A percentile compares a stretch with the other conserved stretches of the same genome.
Evolutionary conservation across 306 rosid species (phyloP).

Genomic region (Acacia crassicarpa): DNA sequence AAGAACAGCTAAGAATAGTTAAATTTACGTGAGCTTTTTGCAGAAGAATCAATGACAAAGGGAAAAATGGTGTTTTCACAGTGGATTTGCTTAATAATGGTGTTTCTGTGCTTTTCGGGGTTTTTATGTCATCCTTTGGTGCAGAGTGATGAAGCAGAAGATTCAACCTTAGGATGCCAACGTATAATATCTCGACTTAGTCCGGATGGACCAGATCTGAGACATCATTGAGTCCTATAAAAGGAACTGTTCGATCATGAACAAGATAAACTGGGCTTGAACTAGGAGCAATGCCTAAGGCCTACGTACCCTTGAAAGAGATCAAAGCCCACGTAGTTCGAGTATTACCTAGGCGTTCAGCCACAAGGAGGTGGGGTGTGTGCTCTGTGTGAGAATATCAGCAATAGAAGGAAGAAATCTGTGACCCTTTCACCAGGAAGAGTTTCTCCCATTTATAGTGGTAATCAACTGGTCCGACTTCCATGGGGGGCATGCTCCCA

Average conservation of each 20-base stretch:
- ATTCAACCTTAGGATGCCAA: slow-evolving; percentile 7
- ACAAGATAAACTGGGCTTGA: too few relatives aligned
- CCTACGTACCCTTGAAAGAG: too few relatives aligned
- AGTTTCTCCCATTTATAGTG: too few relatives aligned
- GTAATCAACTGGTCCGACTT: too few relatives aligned
- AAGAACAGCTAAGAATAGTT: background rate
- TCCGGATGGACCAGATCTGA: slow-evolving; percentile 36
- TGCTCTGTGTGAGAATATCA: too few relatives aligned
- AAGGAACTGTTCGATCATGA: background rate
- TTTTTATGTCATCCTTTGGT: slow-evolving; percentile 11
- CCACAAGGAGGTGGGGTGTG: too few relatives aligned
- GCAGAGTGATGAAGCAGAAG: background rate
- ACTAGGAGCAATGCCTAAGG: too few relatives aligned
- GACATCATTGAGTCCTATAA: slow-evolving; percentile 23
- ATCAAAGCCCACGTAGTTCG: too few relatives aligned
- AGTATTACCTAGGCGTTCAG: too few relatives aligned
- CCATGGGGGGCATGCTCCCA: too few relatives aligned
- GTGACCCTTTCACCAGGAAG: too few relatives aligned
- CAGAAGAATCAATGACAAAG: slow-evolving; percentile 12
- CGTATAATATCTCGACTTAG: slow-evolving; percentile 22
- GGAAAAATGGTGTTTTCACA: slow-evolving; percentile 6
- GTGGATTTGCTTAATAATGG: background rate
- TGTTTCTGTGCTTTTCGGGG: slow-evolving; percentile 4
- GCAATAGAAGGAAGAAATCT: too few relatives aligned
- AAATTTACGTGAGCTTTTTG: background rate